Evolutionary conservation across 371 early-diverging fungal species (phyloP).

Genomic region (Chytridium lagenaria): DNA sequence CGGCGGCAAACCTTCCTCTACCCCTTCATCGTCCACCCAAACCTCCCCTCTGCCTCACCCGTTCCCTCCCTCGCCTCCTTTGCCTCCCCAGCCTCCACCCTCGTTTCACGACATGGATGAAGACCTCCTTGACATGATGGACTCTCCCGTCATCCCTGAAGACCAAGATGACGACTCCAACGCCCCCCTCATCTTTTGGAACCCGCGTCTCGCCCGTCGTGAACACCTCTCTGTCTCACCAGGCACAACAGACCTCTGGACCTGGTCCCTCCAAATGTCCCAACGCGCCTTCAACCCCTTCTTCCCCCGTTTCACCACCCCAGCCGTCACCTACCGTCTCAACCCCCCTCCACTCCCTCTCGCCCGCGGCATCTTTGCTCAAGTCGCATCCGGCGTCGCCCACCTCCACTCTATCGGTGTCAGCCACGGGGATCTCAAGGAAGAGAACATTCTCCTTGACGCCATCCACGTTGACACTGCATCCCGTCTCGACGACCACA

Average conservation of each 20-base stretch:
- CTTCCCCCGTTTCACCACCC: neutral
- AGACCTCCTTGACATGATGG: neutral
- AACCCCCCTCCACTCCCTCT: conserved; percentile 62
- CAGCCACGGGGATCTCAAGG: conserved; percentile 88
- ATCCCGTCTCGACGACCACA: neutral
- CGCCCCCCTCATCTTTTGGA: conserved; percentile 5
- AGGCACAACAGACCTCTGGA: conserved; percentile 31
- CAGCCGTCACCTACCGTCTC: conserved; percentile 33
- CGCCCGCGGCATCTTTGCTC: conserved; percentile 73
- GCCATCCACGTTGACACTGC: neutral
- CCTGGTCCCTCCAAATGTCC: conserved; percentile 18
- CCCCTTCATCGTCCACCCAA: neutral
- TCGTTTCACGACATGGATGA: neutral
- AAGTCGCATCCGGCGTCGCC: conserved; percentile 77
- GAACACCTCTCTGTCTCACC: neutral
- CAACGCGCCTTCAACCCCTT: neutral
- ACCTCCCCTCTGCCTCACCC: no score
- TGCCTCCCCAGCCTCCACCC: neutral
- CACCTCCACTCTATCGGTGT: conserved; percentile 78
- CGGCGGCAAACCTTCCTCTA: conserved; percentile 11
- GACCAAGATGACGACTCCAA: conserved; percentile 1
- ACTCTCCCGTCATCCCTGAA: neutral
- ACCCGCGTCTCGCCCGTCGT: neutral
- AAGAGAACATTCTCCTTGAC: conserved; percentile 83
- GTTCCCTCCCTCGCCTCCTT: no score